Evolutionary conservation across 768 basidiomycete species (phyloP), one percentile per base, ranked within the genome.

Genomic region (Lentinula raphanica): DNA sequence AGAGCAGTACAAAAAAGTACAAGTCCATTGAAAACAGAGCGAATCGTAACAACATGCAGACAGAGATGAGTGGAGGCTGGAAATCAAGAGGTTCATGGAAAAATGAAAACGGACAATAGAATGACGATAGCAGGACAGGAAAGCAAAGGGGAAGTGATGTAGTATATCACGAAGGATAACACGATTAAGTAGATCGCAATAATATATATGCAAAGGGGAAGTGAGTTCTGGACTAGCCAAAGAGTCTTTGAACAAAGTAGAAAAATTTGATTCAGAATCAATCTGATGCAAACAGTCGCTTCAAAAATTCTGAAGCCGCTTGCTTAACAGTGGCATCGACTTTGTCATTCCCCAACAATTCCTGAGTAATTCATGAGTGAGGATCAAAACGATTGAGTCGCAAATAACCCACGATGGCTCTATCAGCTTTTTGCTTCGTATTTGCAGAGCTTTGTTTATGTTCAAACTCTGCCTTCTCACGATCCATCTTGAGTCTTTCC

Each of bases 281-380:
- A 58, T 80, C 78, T 49, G 71, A 64, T 29, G 72, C 67, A 60
- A 89, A 85, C 28, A 88, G 71, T 65, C 81, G 85, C 71, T 86
- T 87, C 63, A 90, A 71, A 71, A 87, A 90, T 50, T 89, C 87
- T 42, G 83, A 78, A 3, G 87, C 88, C 4, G 83, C 83, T 62
- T 83, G 80, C 68, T 82, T 85, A 54, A 89, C 76, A 11, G 77
- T 74, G n/a, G 76, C 75, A 60, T 88, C 86, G 7, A 83, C 76
- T 36, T 71, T 73, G 5, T 79, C 77, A 61, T 84, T 88, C 21
- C 77, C 75, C 61, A 91, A 70, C 39, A 91, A 60, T 53, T 88
- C 86, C 75, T 81, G 50, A 11, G 51, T 38, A 4, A 31, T 19
- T 32, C 23, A 17, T 53, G n/a, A 8, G 17, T 39, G 23, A 56